Conservation (phyloP, 371 early-diverging fungal genomes). For the Neoconidiobolus thromboides region DNA sequence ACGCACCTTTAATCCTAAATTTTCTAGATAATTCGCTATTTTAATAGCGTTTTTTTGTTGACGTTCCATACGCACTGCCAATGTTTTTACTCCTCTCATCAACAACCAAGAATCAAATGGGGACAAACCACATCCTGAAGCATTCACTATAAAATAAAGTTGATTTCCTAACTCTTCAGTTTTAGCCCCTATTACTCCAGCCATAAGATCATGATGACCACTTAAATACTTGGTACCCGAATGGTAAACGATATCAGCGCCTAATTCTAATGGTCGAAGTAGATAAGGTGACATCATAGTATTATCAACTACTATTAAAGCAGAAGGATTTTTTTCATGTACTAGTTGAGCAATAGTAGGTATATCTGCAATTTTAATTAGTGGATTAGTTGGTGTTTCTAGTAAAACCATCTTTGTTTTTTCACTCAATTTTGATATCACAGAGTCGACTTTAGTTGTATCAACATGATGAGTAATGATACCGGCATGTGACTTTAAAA, state of each 20-base stretch:
- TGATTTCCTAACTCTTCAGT: conserved; percentile 45
- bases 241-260: conserved; percentile 75
- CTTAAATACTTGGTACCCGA: conserved; percentile 77
- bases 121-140: conserved; percentile 73
- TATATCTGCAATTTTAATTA: conserved; percentile 69
- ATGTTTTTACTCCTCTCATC: conserved; percentile 72
- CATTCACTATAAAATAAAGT: conserved; percentile 68
- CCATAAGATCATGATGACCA: conserved; percentile 88
- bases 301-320: conserved; percentile 78
- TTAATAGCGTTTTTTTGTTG: conserved; percentile 52
- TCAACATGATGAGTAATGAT: conserved; percentile 69
- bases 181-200: conserved; percentile 64
- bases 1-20: conserved; percentile 56
- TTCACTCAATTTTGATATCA: conserved; percentile 32
- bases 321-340: conserved; percentile 40
- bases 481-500: conserved; percentile 40
- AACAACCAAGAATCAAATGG: conserved; percentile 80
- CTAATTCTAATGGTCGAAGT: conserved; percentile 66
- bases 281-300: conserved; percentile 86
- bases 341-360: conserved; percentile 46
- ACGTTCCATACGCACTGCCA: conserved; percentile 71
- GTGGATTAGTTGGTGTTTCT: conserved; percentile 82
- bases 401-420: conserved; percentile 63
- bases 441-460: conserved; percentile 41
- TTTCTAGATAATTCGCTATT: conserved; percentile 64